Evolutionary conservation across 306 rosid species (phyloP).

Genomic region (Ceratonia siliqua): DNA sequence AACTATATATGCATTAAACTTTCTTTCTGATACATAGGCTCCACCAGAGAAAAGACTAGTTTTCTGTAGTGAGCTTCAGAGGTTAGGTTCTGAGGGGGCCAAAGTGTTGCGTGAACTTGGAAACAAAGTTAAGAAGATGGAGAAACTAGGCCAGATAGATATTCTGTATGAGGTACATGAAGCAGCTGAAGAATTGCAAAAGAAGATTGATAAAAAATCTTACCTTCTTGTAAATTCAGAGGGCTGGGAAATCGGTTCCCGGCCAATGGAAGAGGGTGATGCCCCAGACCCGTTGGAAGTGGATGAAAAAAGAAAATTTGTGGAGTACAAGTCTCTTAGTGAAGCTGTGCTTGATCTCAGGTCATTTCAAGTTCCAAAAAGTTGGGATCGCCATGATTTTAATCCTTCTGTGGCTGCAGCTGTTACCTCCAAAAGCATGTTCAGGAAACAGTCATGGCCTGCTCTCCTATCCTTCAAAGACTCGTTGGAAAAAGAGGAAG

Average conservation of each 20-base stretch:
- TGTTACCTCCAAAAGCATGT: slow-evolving; percentile 40
- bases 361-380: slow-evolving; percentile 41
- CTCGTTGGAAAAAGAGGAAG: slow-evolving; percentile 41
- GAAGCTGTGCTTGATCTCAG: slow-evolving; percentile 83
- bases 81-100: slow-evolving; percentile 82
- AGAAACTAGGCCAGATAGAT: slow-evolving; percentile 58
- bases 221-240: slow-evolving; percentile 87
- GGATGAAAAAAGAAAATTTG: slow-evolving; percentile 57
- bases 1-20: neutral
- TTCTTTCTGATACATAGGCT: slow-evolving; percentile 49
- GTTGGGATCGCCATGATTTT: slow-evolving; percentile 39
- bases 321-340: slow-evolving; percentile 70
- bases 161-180: slow-evolving; percentile 74
- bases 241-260: slow-evolving; percentile 86
- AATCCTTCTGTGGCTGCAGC: slow-evolving; percentile 33
- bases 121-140: slow-evolving; percentile 76
- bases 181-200: slow-evolving; percentile 88
- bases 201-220: slow-evolving; percentile 74
- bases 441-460: slow-evolving; percentile 61
- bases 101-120: slow-evolving; percentile 80
- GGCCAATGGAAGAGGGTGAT: slow-evolving; percentile 43
- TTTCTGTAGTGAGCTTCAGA: slow-evolving; percentile 64
- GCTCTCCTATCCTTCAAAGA: slow-evolving; percentile 44
- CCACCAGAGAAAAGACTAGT: slow-evolving; percentile 81
- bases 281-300: slow-evolving; percentile 52